Conservation (phyloP, 2,329 filamentous ascomycete species). For the Stagonosporopsis rhizophila region DNA sequence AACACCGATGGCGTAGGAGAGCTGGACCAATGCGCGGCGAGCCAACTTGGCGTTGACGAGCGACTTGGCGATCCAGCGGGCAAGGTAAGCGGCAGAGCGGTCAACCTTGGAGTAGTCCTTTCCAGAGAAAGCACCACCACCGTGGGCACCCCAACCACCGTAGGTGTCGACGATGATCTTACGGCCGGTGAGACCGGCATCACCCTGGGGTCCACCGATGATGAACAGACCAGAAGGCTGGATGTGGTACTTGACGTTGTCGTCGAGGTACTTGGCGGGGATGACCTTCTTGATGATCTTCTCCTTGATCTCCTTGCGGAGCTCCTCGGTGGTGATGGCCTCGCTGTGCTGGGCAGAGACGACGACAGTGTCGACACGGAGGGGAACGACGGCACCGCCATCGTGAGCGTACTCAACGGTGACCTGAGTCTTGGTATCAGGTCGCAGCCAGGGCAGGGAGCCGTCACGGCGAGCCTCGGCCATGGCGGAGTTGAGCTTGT, state of each 20-base stretch:
- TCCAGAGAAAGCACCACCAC: slow-evolving; percentile 99
- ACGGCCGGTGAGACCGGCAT: slow-evolving; percentile 96
- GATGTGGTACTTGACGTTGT: slow-evolving; percentile 96
- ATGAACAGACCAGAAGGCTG: slow-evolving; percentile 99
- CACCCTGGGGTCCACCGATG: slow-evolving; percentile 98
- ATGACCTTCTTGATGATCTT: slow-evolving; percentile 98
- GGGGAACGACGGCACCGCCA: slow-evolving; percentile 87
- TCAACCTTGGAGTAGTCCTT: slow-evolving; percentile 99
- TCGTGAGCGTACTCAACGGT: slow-evolving; percentile 99
- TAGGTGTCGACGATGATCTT: slow-evolving; percentile 99
- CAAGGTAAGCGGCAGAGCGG: slow-evolving; percentile 95
- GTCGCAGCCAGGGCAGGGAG: slow-evolving; percentile 88
- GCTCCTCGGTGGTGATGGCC: slow-evolving; percentile 86
- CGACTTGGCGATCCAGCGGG: slow-evolving; percentile 98
- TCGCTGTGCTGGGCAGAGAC: slow-evolving; percentile 93
- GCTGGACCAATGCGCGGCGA: slow-evolving; percentile 93
- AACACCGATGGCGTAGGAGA: slow-evolving; percentile 99
- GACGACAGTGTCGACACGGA: slow-evolving; percentile 95
- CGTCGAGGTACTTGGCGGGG: slow-evolving; percentile 88
- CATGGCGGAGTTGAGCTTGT: slow-evolving; percentile 98
- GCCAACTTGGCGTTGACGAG: slow-evolving; percentile 87
- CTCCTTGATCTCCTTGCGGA: slow-evolving; percentile 93
- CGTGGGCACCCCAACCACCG: slow-evolving; percentile 99
- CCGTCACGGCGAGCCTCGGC: slow-evolving; percentile 86
- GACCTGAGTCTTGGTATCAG: slow-evolving; percentile 99